Conservation (phyloP, 2,329 filamentous ascomycete genomes). For the Mariannaea sp. region DNA sequence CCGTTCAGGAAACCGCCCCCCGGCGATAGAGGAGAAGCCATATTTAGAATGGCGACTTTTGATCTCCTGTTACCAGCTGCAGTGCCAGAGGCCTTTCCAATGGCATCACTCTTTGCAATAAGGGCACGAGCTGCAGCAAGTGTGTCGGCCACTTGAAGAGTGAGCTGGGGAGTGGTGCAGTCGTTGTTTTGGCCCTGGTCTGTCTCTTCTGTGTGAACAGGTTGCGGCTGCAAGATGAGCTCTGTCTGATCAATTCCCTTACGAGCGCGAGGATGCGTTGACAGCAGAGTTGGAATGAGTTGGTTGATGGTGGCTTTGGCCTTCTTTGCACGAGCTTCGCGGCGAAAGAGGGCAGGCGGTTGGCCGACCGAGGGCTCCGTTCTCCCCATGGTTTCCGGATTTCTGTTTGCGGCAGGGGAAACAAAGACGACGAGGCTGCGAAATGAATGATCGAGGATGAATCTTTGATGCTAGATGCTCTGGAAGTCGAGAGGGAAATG, state of each 20-base stretch:
- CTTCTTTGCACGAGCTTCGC: conserved; percentile 55
- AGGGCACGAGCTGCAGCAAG: conserved; percentile 53
- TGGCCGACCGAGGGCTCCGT: conserved; percentile 32
- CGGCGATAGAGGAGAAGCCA: conserved; percentile 65
- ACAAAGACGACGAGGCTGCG: no score
- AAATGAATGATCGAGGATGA: no score
- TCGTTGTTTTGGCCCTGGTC: background rate
- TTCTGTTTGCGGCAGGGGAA: no score
- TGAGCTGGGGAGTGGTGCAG: conserved; percentile 42
- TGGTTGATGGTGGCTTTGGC: conserved; percentile 63
- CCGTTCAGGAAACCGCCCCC: conserved; percentile 66
- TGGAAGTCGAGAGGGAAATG: no score
- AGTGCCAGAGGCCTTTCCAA: background rate
- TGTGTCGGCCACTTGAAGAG: conserved; percentile 56
- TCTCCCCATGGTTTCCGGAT: conserved; percentile 27
- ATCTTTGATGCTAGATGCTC: no score
- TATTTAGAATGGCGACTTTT: conserved; percentile 62
- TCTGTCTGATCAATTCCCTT: conserved; percentile 58
- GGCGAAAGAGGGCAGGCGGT: conserved; percentile 34
- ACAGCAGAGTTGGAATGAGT: conserved; percentile 54
- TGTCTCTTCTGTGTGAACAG: background rate
- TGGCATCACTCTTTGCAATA: conserved; percentile 2
- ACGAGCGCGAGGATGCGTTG: conserved; percentile 56
- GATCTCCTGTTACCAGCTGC: conserved; percentile 11
- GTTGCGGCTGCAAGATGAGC: conserved; percentile 46